Percentiles rank a stretch among this genome's conserved stretches.
Conservation (phyloP, 148 eudicot species). For the Fagopyrum esculentum region DNA sequence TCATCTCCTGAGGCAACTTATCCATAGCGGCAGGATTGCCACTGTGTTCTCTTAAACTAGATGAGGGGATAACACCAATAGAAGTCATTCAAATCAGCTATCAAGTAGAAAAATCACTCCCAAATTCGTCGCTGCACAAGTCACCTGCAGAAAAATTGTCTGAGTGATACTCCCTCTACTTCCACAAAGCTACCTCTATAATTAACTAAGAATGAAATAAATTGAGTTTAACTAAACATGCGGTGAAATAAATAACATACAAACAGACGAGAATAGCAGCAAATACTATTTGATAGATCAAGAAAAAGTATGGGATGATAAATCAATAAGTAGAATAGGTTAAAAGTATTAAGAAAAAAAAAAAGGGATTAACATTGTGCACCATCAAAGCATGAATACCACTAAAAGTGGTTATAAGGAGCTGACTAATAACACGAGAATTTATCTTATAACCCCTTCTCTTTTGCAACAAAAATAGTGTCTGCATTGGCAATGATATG, state of each 20-base stretch:
- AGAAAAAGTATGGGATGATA: background rate
- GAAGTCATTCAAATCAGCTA: slow-evolving; percentile 36
- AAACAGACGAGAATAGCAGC: background rate
- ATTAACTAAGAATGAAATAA: background rate
- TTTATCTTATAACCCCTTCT: background rate
- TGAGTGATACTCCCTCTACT: background rate
- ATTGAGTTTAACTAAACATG: background rate
- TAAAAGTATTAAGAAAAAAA: background rate
- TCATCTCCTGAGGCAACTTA: slow-evolving; percentile 56
- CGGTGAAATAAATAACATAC: background rate
- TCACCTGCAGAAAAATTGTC: background rate
- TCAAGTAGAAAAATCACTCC: background rate
- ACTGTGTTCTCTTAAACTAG: slow-evolving; percentile 40
- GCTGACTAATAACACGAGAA: background rate
- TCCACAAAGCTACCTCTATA: background rate
- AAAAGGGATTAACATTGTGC: background rate
- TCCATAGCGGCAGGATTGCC: slow-evolving; percentile 29
- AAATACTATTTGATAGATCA: background rate
- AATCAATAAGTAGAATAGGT: background rate
- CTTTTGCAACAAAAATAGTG: background rate
- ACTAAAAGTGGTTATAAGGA: background rate
- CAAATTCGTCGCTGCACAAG: background rate
- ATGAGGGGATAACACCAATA: slow-evolving; percentile 34
- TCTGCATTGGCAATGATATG: background rate
- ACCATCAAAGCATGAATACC: background rate